A percentile compares a stretch with the other conserved stretches of the same genome.
These are phyloP conservation scores for Avena insularis DNA, from an alignment of 176 grass and related monocot genomes.

Conservation along the genomic window DNA sequence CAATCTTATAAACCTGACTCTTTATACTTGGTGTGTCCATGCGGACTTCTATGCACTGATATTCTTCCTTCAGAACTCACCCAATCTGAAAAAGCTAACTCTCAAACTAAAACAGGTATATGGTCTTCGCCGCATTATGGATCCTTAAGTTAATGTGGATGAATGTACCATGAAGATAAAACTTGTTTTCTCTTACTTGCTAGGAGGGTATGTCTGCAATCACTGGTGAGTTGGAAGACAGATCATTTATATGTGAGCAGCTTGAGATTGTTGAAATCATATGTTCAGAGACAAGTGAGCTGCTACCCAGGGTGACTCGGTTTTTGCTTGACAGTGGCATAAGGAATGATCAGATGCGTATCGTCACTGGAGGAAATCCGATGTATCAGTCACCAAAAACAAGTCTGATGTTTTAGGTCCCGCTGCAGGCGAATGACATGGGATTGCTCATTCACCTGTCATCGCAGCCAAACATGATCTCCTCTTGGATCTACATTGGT, in stretches of 20 bases:
- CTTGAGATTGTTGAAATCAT: slow-evolving; percentile 37
- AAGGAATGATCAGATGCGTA: background rate
- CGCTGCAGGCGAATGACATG: background rate
- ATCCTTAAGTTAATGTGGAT: background rate
- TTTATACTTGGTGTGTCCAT: too few species aligned
- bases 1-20: slow-evolving; percentile 35
- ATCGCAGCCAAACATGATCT: background rate
- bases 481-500: background rate
- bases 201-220: background rate
- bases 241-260: slow-evolving; percentile 38
- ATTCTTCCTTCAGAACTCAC: slow-evolving; percentile 39
- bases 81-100: slow-evolving; percentile 24
- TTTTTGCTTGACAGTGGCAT: slow-evolving; percentile 33
- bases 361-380: background rate
- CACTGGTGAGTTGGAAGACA: background rate
- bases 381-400: too few species aligned
- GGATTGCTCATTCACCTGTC: too few species aligned
- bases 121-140: background rate
- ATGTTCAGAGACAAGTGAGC: background rate
- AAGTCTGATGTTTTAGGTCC: background rate
- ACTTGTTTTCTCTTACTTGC: background rate
- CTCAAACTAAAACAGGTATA: background rate
- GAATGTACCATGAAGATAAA: background rate
- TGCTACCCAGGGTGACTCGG: background rate
- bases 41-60: too few species aligned